Evolutionary conservation across 2,329 filamentous ascomycete genomes (phyloP).

Genomic region (Exophiala dermatitidis): DNA sequence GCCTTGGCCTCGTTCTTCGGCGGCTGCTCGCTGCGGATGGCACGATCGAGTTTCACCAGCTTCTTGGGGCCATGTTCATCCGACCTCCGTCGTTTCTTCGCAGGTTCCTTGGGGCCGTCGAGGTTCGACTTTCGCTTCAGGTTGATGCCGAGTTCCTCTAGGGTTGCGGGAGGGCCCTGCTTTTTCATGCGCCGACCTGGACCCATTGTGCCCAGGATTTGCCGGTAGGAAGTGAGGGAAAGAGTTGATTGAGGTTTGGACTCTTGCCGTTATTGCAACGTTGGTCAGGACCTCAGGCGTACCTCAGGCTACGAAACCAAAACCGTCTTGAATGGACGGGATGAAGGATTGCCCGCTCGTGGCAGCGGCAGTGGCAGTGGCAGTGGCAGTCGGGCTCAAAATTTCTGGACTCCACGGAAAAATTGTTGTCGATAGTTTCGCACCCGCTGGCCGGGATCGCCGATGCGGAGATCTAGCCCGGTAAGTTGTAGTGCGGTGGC

Average conservation of each 20-base stretch:
- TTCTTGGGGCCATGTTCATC: slow-evolving; percentile 40
- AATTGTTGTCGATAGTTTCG: neutral
- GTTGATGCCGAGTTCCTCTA: slow-evolving; percentile 63
- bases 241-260: no score
- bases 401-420: slow-evolving; percentile 1
- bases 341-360: no score
- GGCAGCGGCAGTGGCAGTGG: neutral
- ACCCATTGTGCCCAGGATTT: slow-evolving; percentile 55
- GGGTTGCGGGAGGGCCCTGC: slow-evolving; percentile 75
- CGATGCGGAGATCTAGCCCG: neutral
- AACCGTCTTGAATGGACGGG: no score
- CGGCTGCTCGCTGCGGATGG: slow-evolving; percentile 27
- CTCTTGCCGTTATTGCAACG: no score
- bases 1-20: slow-evolving; percentile 33
- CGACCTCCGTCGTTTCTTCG: slow-evolving; percentile 60
- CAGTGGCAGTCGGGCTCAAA: neutral
- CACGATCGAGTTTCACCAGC: slow-evolving; percentile 33
- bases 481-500: neutral
- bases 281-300: no score
- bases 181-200: slow-evolving; percentile 89
- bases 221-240: neutral
- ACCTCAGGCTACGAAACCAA: no score
- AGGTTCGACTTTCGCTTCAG: slow-evolving; percentile 77
- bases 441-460: neutral
- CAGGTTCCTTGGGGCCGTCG: slow-evolving; percentile 51